Evolutionary conservation across 2,329 filamentous ascomycete genomes (phyloP), one percentile per base, ranked within the genome.

Genomic region (Pseudogymnoascus sp.): DNA sequence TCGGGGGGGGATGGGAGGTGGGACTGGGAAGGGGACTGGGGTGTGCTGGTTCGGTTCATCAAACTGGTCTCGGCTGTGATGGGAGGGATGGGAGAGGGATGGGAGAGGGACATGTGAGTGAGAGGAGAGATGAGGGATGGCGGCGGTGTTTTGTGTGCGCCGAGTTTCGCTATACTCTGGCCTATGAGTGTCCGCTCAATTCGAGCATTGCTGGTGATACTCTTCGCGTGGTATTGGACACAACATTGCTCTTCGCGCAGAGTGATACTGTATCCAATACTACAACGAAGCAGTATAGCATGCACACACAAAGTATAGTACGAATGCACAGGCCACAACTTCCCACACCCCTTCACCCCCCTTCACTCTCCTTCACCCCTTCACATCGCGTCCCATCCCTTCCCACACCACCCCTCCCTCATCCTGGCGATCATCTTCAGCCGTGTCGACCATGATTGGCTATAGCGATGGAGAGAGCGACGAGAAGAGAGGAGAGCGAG

Each of bases 21-120:
- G 26, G 46, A 53, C 46, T 53, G 26, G 46, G 46, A n/a, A 19
- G 19, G 15, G 7, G 46, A 33, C 46, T 33, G 46, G 46, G 46
- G 31, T 53, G 26, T 53, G 26, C 26, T 53, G 46, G 46, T 53
- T 53, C 26, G 26, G 46, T 53, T 53, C 46, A 53, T 53, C 46
- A 53, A 53, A 53, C 46, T 53, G 46, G 46, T 31, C 26, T 17
- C 26, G 9, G 46, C 13, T 31, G 23, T 15, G 75, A 72, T 29
- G 72, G 72, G 17, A 69, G 10, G 13, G 26, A 13, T 17, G 19
- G 46, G 17, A 29, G 17, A 19, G 15, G n/a, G 10, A 31, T 29
- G 11, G 23, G 15, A 37, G 42, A 17, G 42, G 21, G 44, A 31
- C 7, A 11, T n/a, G 23, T 44, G 38, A 4, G 3, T 10, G 38